phyloP scores from a whole-genome alignment of 1,139 yeast genomes.

The Wickerhamomyces sp. region DNA sequence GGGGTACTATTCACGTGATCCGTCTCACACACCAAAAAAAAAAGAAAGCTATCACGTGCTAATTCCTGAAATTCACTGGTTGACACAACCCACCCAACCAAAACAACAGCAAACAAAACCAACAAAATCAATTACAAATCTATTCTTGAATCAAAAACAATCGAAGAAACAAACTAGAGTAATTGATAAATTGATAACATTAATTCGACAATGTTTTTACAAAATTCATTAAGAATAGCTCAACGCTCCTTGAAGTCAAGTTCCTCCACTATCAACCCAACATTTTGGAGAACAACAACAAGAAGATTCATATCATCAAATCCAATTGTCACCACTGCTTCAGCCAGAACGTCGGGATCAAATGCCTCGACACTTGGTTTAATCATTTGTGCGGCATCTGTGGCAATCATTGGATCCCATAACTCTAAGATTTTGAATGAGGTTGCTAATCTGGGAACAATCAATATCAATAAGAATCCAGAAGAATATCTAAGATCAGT shows the following conservation, averaged over 20 bases:
- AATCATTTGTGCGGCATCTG: slow-evolving; percentile 21
- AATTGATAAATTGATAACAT: too few species aligned
- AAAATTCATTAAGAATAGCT: slow-evolving; percentile 11
- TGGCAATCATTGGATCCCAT: slow-evolving; percentile 12
- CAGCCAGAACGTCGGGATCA: slow-evolving; percentile 2
- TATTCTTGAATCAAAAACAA: too few species aligned
- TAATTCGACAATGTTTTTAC: slow-evolving; percentile 18
- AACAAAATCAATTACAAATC: too few species aligned
- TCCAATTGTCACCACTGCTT: not conserved
- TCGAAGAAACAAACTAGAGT: too few species aligned
- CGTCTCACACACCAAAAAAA: too few species aligned
- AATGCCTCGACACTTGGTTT: slow-evolving; percentile 11
- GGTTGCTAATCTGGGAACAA: slow-evolving; percentile 19
- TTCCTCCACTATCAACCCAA: not conserved
- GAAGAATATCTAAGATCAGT: slow-evolving; percentile 4
- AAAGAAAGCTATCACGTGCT: too few species aligned
- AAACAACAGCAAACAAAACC: too few species aligned
- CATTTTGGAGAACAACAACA: slow-evolving; percentile 3
- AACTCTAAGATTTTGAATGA: slow-evolving; percentile 23
- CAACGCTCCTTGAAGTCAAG: slow-evolving; percentile 12
- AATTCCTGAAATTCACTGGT: too few species aligned
- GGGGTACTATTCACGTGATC: too few species aligned
- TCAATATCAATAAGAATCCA: slow-evolving; percentile 12
- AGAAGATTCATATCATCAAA: slow-evolving; percentile 4
- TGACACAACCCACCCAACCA: too few species aligned